Evolutionary conservation across 768 basidiomycete species (phyloP).

Genomic region (Tricholoma hemisulphureum): DNA sequence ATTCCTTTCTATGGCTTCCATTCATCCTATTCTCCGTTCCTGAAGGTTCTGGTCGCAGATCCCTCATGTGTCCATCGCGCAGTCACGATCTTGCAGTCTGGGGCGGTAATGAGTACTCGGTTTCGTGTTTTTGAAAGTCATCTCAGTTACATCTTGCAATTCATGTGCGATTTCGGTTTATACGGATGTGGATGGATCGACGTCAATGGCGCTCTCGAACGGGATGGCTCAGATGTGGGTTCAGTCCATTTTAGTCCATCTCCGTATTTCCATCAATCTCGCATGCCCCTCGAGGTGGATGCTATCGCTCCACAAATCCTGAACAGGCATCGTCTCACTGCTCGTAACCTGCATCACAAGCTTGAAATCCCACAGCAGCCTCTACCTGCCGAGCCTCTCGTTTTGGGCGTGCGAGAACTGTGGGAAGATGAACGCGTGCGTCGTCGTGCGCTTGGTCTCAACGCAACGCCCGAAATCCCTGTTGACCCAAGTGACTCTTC

Average conservation of each 20-base stretch:
- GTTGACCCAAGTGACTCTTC: conserved; percentile 64
- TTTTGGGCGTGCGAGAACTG: conserved; percentile 85
- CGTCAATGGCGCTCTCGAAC: conserved; percentile 62
- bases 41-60: conserved; percentile 79
- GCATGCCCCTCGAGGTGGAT: conserved; percentile 79
- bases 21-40: conserved; percentile 77
- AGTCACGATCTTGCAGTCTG: conserved; percentile 75
- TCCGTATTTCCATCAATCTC: conserved; percentile 63
- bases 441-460: conserved; percentile 61
- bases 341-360: conserved; percentile 64
- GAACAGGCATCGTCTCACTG: conserved; percentile 66
- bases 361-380: conserved; percentile 63
- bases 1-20: conserved; percentile 95
- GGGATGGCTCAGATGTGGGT: conserved; percentile 30
- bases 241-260: conserved; percentile 43
- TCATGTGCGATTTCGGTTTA: conserved; percentile 91
- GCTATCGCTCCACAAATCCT: conserved; percentile 78
- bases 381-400: conserved; percentile 65
- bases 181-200: conserved; percentile 94
- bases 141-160: conserved; percentile 84
- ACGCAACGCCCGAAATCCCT: conserved; percentile 73
- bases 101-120: conserved; percentile 75
- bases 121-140: conserved; percentile 89
- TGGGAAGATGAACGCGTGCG: conserved; percentile 95
- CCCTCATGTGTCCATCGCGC: conserved; percentile 69